Evolutionary conservation across 164 flowering plant species (phyloP).

Genomic region (Sedum album): DNA sequence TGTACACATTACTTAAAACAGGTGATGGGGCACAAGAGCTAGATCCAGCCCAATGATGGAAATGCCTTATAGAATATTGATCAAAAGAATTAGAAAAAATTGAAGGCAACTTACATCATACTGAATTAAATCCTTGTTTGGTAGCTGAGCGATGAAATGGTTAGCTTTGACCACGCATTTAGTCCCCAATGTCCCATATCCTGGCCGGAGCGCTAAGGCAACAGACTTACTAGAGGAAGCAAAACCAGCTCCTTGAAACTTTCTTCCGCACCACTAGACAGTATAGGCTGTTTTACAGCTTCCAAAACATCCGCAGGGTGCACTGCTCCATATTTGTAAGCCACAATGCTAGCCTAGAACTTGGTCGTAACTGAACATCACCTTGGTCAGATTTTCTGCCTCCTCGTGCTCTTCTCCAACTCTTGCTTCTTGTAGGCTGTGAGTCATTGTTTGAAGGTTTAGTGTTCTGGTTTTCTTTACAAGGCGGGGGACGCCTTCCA

Average conservation of each 20-base stretch:
- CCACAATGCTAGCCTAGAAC: constrained; percentile 49
- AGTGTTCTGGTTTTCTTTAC: constrained; percentile 33
- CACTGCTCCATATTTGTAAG: constrained; percentile 23
- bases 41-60: background rate
- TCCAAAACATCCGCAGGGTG: constrained; percentile 15
- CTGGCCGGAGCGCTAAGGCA: constrained; percentile 69
- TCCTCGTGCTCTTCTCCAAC: constrained; percentile 61
- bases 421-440: constrained; percentile 44
- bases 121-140: constrained; percentile 79
- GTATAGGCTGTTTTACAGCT: background rate
- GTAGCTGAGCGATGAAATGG: constrained; percentile 83
- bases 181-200: constrained; percentile 70
- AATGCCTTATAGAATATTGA: background rate
- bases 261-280: constrained; percentile 14
- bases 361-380: constrained; percentile 45
- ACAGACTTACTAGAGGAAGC: constrained; percentile 67
- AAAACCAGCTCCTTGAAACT: constrained; percentile 34
- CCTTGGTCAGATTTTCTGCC: constrained; percentile 60
- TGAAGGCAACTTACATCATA: constrained; percentile 67
- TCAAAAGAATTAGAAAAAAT: constrained; percentile 3
- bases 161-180: constrained; percentile 91
- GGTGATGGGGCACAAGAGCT: background rate
- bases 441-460: constrained; percentile 31
- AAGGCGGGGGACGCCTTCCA: constrained; percentile 64
- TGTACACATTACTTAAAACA: background rate